Percentiles rank a stretch among this genome's conserved stretches.
These are phyloP conservation scores for Blepharisma undulans DNA, from an alignment of 169 alveolate genomes.

Conservation along the genomic window DNA sequence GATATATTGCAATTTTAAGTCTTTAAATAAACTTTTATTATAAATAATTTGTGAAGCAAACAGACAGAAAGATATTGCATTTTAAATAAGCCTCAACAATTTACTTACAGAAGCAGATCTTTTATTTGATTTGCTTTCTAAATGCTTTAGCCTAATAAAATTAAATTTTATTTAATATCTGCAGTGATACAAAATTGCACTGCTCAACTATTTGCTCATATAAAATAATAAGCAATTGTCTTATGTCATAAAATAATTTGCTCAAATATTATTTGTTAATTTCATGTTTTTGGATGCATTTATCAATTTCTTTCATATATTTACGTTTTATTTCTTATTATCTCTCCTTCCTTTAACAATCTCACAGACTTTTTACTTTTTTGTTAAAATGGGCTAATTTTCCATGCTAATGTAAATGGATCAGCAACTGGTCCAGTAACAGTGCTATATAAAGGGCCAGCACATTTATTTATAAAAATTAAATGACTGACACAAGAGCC, in stretches of 20 bases:
- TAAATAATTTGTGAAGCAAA: too few species aligned
- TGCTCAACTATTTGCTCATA: neutral
- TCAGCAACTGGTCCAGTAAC: neutral
- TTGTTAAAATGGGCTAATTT: neutral
- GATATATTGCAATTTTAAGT: too few species aligned
- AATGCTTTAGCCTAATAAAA: too few species aligned
- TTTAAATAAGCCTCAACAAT: too few species aligned
- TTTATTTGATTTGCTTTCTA: too few species aligned
- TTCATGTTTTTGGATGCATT: neutral
- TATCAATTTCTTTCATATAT: neutral
- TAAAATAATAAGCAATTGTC: neutral
- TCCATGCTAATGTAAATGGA: neutral
- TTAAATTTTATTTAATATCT: too few species aligned
- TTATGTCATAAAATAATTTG: too few species aligned
- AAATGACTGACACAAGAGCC: neutral
- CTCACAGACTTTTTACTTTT: neutral
- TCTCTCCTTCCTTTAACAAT: neutral
- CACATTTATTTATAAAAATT: too few species aligned
- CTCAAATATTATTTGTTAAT: neutral
- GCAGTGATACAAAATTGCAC: too few species aligned
- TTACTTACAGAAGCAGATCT: too few species aligned
- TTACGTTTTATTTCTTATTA: neutral
- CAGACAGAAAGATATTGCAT: too few species aligned
- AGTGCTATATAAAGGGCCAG: neutral
- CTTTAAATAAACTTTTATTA: too few species aligned